phyloP scores from a whole-genome alignment of 352 stramenopile genomes.

The Pythium grandisporangium region DNA sequence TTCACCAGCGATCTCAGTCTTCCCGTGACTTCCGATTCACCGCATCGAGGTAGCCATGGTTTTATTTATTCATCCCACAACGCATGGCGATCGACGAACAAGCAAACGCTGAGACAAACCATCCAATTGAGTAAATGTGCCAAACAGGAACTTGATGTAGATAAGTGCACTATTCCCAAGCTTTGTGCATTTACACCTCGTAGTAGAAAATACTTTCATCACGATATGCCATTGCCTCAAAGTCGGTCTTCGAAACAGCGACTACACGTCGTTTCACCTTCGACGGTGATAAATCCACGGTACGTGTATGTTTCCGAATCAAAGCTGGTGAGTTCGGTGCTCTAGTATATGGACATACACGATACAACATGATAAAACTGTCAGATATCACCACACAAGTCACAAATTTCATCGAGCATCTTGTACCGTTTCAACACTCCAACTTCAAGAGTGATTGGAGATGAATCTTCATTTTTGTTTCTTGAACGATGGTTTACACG shows the following conservation, averaged over 20 bases:
- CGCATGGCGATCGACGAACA: constrained; percentile 47
- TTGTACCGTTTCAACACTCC: constrained; percentile 57
- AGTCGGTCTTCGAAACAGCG: constrained; percentile 55
- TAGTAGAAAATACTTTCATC: constrained; percentile 79
- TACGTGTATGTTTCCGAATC: constrained; percentile 22
- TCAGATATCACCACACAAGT: too few relatives aligned
- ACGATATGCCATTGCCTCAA: constrained; percentile 44
- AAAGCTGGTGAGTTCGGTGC: constrained; percentile 44
- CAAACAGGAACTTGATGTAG: too few relatives aligned
- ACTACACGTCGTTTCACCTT: constrained; percentile 68
- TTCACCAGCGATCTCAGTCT: too few relatives aligned
- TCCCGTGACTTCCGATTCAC: too few relatives aligned
- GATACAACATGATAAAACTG: too few relatives aligned
- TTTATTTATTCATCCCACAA: constrained; percentile 69
- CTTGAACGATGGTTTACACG: too few relatives aligned
- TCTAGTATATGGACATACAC: constrained; percentile 20
- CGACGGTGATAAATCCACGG: constrained; percentile 38
- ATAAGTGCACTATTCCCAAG: too few relatives aligned
- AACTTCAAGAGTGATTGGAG: constrained; percentile 50
- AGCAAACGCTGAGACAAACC: not conserved
- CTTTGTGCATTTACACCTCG: too few relatives aligned
- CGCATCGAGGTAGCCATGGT: constrained; percentile 62
- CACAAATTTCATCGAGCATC: too few relatives aligned
- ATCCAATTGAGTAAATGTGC: too few relatives aligned
- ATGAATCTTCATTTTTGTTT: too few relatives aligned